Conservation (phyloP, 108 stramenopile species). For the Ochromonas danica region DNA sequence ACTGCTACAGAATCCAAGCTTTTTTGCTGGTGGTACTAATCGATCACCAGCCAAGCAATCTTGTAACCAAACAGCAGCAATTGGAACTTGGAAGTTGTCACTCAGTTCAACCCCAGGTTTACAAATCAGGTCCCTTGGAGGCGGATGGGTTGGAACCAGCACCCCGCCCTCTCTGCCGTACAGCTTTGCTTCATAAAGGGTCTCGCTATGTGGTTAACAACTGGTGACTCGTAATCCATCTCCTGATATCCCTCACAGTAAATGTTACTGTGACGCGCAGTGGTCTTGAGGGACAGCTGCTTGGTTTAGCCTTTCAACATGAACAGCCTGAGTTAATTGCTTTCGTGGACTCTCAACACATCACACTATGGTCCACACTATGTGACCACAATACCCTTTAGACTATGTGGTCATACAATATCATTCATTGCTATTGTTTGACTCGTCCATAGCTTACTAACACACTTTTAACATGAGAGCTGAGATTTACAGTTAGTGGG, state of each 20-base stretch:
- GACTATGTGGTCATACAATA: too few relatives aligned
- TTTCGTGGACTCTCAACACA: too few relatives aligned
- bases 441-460: too few relatives aligned
- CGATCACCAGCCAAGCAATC: too few relatives aligned
- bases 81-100: constrained; percentile 59
- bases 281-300: constrained; percentile 64
- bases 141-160: constrained; percentile 52
- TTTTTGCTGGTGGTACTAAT: too few relatives aligned
- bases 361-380: too few relatives aligned
- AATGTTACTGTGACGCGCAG: constrained; percentile 65
- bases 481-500: too few relatives aligned
- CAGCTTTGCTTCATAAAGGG: constrained; percentile 43
- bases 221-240: constrained; percentile 58
- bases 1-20: too few relatives aligned
- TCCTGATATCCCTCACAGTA: constrained; percentile 58
- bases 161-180: constrained; percentile 56
- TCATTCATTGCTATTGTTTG: too few relatives aligned
- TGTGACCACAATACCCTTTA: too few relatives aligned
- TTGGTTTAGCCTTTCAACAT: constrained; percentile 56
- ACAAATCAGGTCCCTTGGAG: constrained; percentile 52
- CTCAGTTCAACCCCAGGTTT: constrained; percentile 41
- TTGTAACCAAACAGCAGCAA: too few relatives aligned
- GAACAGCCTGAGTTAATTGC: constrained; percentile 67
- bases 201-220: constrained; percentile 52
- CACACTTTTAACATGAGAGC: too few relatives aligned